Conservation (phyloP, 345 rosid species). For the Syzygium aromaticum region DNA sequence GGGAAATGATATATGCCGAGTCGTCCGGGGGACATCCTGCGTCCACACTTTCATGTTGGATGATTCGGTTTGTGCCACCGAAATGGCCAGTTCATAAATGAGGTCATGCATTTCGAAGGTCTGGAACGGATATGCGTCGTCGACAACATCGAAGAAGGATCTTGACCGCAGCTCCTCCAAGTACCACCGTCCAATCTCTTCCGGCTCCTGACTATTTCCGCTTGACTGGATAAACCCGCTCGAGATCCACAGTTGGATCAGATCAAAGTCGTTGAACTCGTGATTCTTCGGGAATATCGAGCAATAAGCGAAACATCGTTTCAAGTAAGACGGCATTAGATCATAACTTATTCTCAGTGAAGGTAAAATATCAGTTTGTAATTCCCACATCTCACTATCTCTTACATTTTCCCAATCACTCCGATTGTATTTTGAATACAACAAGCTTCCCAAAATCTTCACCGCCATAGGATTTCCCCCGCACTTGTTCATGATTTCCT, state of each 20-base stretch:
- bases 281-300: constrained; percentile 17
- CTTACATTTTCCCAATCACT: constrained; percentile 3
- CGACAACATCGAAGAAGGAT: constrained; percentile 16
- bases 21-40: neutral
- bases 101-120: constrained; percentile 17
- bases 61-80: constrained; percentile 3
- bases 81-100: constrained; percentile 15
- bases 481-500: constrained; percentile 19
- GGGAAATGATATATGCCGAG: constrained; percentile 3
- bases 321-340: constrained; percentile 20
- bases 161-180: constrained; percentile 11
- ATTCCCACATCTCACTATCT: constrained; percentile 18
- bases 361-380: constrained; percentile 1
- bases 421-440: neutral
- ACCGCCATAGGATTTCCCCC: constrained; percentile 21
- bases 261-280: neutral
- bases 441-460: constrained; percentile 5
- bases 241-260: constrained; percentile 10
- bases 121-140: fast-evolving
- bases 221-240: neutral
- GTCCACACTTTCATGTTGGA: neutral
- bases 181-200: constrained; percentile 5
- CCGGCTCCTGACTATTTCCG: neutral
- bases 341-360: constrained; percentile 19
- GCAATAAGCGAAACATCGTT: constrained; percentile 28